Base-by-base conservation (phyloP, 164 flowering plant genomes). In the Stephania cephalantha region DNA sequence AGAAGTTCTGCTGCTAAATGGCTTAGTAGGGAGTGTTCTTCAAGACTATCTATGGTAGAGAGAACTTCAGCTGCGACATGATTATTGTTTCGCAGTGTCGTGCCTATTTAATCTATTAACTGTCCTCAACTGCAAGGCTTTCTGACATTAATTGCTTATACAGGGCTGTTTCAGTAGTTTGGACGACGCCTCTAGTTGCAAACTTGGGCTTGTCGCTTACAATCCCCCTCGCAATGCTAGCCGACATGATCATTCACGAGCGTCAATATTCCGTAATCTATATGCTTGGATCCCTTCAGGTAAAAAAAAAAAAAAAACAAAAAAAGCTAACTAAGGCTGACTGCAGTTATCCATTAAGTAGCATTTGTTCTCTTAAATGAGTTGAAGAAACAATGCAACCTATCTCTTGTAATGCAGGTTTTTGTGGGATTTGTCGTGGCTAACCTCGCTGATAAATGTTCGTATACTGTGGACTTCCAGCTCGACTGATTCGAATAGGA, bases 101-200 rank as follows among this genome's bases (percentile, higher is more conserved):
- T 52, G 8, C 42, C 18, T 61, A 17, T 8, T 7, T 3, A n/a
- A 50, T n/a, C 4, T 63, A n/a, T 46, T 35, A 42, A 10, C 52
- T 71, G 50, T 10, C 22, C 70, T 12, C 22, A 55, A 71, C 68
- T 58, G 6, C 15, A 58, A 20, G 13, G 50, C 53, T 18, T 44
- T 73, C 52, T 42, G 44, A 46, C 17, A 42, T 9, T 3, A 13
- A 5, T 44, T 69, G 46, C 46, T 42, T 20, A 72, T 45, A 22
- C 83, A 90, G 92, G 94, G 94, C 91, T 1, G 84, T 89, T 5
- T 87, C 87, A 46, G 91, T 90, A 72, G 87, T 90, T 31, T 90
- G 94, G 91, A 90, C 92, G 13, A 86, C 88, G 15, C 94, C 94
- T 9, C 71, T 90, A 65, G 88, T 90, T 12, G 88, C 94, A 31